Conservation (phyloP, 768 basidiomycete genomes). For the Mycena rebaudengoi region DNA sequence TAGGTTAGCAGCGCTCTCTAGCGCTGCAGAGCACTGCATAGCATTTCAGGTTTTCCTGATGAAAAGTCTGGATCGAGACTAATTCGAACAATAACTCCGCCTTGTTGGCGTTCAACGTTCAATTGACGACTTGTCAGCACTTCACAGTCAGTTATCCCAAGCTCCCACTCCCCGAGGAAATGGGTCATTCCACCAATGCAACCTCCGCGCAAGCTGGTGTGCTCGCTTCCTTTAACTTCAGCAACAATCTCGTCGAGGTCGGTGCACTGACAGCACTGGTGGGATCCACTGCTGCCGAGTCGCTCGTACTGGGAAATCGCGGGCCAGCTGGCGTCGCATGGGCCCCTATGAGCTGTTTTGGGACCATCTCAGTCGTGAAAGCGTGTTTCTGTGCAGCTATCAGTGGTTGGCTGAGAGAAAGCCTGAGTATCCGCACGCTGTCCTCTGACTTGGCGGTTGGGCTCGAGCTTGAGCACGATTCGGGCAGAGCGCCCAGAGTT, state of each 20-base stretch:
- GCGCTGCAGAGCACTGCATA: too few species aligned
- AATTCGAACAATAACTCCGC: too few species aligned
- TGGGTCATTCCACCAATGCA: too few species aligned
- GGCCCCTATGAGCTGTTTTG: slow-evolving; percentile 40
- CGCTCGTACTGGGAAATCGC: slow-evolving; percentile 35
- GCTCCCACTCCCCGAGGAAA: too few species aligned
- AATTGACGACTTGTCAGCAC: too few species aligned
- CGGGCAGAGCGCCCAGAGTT: slow-evolving; percentile 15
- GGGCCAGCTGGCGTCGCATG: slow-evolving; percentile 41
- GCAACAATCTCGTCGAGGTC: slow-evolving; percentile 27
- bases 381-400: slow-evolving; percentile 34
- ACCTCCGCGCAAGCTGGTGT: too few species aligned
- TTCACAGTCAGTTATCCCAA: too few species aligned
- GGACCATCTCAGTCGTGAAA: slow-evolving; percentile 32
- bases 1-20: too few species aligned
- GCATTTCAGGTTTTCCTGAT: too few species aligned
- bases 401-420: slow-evolving; percentile 39
- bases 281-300: slow-evolving; percentile 36
- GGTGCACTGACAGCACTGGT: slow-evolving; percentile 33
- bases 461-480: slow-evolving; percentile 26
- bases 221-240: too few species aligned
- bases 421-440: slow-evolving; percentile 32
- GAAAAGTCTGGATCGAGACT: too few species aligned
- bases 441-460: slow-evolving; percentile 35
- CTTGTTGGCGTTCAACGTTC: too few species aligned